Evolutionary conservation across 768 basidiomycete species (phyloP).

Genomic region (Hemileccinum rubropunctum): DNA sequence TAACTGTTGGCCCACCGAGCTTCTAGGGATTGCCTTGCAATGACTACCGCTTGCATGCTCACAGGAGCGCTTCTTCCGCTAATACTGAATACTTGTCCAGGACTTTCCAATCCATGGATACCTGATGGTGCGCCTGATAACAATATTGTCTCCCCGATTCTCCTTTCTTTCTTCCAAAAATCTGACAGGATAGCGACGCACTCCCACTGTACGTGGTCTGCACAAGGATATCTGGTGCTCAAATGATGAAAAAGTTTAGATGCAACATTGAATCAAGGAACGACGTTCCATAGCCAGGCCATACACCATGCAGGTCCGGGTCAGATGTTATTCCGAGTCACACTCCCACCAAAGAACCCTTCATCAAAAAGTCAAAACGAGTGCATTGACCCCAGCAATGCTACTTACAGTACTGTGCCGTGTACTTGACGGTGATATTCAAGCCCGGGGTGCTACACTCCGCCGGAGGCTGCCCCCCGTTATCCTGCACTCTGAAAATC

Average conservation of each 20-base stretch:
- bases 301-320: too few species aligned
- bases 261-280: too few species aligned
- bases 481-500: slow-evolving; percentile 53
- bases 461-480: slow-evolving; percentile 52
- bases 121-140: too few species aligned
- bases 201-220: too few species aligned
- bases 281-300: too few species aligned
- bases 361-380: neutral
- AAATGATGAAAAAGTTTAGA: too few species aligned
- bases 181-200: too few species aligned
- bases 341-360: slow-evolving; percentile 6
- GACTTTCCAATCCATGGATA: too few species aligned
- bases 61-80: neutral
- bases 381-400: neutral
- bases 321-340: neutral
- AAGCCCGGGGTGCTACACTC: slow-evolving; percentile 43
- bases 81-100: too few species aligned
- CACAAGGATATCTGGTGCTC: too few species aligned
- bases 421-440: slow-evolving; percentile 48
- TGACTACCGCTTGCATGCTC: neutral
- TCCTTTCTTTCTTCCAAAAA: too few species aligned
- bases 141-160: too few species aligned
- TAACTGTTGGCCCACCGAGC: slow-evolving; percentile 26
- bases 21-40: slow-evolving; percentile 9
- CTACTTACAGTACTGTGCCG: slow-evolving; percentile 49